phyloP scores from a whole-genome alignment of 495 filamentous ascomycete genomes.

The Xylaria intraflava region DNA sequence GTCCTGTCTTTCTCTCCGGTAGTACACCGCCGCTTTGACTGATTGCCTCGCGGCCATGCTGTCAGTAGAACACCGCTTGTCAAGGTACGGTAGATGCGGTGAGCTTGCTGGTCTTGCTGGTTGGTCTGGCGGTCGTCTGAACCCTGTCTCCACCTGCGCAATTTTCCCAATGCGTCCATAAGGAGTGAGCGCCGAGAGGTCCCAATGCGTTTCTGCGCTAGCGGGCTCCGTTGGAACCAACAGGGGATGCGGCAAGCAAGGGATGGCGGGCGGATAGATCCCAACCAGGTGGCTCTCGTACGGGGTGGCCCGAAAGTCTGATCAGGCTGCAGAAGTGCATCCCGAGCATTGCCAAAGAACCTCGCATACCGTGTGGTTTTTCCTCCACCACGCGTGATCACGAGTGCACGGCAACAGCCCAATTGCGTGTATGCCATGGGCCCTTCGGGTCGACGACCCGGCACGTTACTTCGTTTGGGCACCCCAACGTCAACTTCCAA shows the following conservation, averaged over 20 bases:
- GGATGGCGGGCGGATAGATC: constrained; percentile 32
- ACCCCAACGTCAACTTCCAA: background rate
- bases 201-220: constrained; percentile 23
- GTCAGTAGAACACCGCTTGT: constrained; percentile 15
- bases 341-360: constrained; percentile 20
- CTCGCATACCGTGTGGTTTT: constrained; percentile 12
- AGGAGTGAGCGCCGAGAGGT: constrained; percentile 9
- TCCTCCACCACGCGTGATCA: constrained; percentile 3
- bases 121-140: constrained; percentile 18
- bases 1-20: background rate
- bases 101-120: constrained; percentile 12
- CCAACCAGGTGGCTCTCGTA: constrained; percentile 29
- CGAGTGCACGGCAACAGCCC: background rate
- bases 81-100: constrained; percentile 2
- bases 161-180: constrained; percentile 15
- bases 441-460: constrained; percentile 8
- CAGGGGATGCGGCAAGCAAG: constrained; percentile 29
- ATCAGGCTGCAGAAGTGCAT: constrained; percentile 22
- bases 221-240: constrained; percentile 7
- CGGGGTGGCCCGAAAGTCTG: constrained; percentile 32
- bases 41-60: constrained; percentile 11
- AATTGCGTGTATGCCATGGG: background rate
- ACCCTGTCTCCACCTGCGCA: constrained; percentile 11
- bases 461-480: background rate
- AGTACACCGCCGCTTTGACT: constrained; percentile 29